Base-by-base conservation (phyloP, 225 moss, liverwort and hornwort species). In the Takakia lepidozioides region DNA sequence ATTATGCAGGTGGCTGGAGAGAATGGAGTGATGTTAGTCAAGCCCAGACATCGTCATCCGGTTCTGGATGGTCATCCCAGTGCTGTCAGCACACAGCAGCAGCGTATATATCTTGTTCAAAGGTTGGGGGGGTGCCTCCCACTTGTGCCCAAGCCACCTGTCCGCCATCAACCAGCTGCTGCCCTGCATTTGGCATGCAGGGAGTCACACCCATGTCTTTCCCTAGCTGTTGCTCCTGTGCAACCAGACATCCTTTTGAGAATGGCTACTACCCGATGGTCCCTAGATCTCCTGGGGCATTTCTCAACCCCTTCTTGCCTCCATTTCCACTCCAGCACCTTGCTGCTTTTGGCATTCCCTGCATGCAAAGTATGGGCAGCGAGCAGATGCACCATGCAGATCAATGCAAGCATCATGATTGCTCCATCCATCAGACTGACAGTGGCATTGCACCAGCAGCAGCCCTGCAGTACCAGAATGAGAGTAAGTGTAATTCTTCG, bases 381-480 rank as follows among this genome's bases (percentile, higher is more conserved):
- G 79, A 67, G 51, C 82, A 83, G 35, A 35, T 72, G 51, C 39
- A 65, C 44, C 68, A 65, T 8, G 45, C 64, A 38, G 82, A 75
- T 46, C 66, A 67, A 24, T 25, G 30, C 46, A 62, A 71, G 50
- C 27, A 45, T 9, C 74, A 71, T 43, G 82, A 80, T 17, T 80
- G 72, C 62, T 64, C 64, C 15, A 40, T 68, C 64, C 60, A 55
- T 20, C 52, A 62, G 34, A 35, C 43, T 45, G 81, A 72, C 46
- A 83, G 61, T 35, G 89, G 84, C 46, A 76, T 82, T 52, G 63
- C 83, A 44, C 69, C 86, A 6, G 83, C 86, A n/a, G 86, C 93
- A 30, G 86, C 86, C 13, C 56, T 89, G 70, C 93, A 90, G 22
- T 95, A 95, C 27, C 86, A 90, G 34, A 95, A 95, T 55, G 88